phyloP scores from a whole-genome alignment of 768 basidiomycete species.

The Tylopilus felleus region DNA sequence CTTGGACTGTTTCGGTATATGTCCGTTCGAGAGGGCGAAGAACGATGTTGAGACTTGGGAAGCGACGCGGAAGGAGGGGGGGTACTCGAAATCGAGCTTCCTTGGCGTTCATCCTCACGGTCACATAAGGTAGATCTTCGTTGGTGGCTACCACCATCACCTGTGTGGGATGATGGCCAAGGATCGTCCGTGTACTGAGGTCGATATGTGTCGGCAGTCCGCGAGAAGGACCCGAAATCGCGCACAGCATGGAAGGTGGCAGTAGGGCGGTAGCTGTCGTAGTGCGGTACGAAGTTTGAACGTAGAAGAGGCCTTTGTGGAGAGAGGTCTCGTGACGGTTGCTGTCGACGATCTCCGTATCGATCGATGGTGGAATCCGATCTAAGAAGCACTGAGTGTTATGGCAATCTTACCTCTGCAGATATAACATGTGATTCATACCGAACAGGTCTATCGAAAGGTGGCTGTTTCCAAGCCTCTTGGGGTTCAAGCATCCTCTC shows the following conservation, averaged over 20 bases:
- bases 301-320: constrained; percentile 34
- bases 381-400: constrained; percentile 20
- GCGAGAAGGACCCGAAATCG: constrained; percentile 36
- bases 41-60: constrained; percentile 17
- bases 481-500: constrained; percentile 71
- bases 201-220: constrained; percentile 49
- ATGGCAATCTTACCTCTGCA: constrained; percentile 21
- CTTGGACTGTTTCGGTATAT: constrained; percentile 1
- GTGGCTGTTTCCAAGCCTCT: constrained; percentile 63
- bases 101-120: constrained; percentile 24
- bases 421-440: constrained; percentile 39
- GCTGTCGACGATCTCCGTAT: constrained; percentile 35
- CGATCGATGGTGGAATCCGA: constrained; percentile 32
- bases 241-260: constrained; percentile 34
- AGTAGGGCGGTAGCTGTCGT: constrained; percentile 52
- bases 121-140: constrained; percentile 23
- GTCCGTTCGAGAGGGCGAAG: constrained; percentile 23
- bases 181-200: constrained; percentile 41
- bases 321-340: constrained; percentile 32
- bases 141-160: constrained; percentile 29
- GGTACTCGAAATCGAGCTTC: constrained; percentile 33
- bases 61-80: constrained; percentile 23
- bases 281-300: constrained; percentile 33
- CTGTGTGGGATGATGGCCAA: constrained; percentile 28
- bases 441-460: constrained; percentile 42